phyloP scores from a whole-genome alignment of 768 basidiomycete species.

The Macrolepiota dolichaula region DNA sequence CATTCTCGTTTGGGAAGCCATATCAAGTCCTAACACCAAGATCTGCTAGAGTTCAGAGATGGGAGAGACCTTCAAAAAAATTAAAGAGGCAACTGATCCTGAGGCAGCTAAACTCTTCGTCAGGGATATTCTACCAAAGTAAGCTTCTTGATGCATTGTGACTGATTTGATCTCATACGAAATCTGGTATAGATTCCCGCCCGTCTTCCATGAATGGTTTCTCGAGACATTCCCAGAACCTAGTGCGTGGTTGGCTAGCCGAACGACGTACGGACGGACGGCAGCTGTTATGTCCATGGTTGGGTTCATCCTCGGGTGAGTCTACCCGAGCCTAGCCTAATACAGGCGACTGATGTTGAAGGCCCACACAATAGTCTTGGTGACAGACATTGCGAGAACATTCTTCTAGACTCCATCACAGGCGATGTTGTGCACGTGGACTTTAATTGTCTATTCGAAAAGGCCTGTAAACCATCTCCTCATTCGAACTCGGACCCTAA shows the following conservation, averaged over 20 bases:
- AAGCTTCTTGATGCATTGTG: slow-evolving; percentile 19
- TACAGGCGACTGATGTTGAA: neutral
- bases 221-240: slow-evolving; percentile 96
- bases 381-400: slow-evolving; percentile 96
- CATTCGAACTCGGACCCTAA: neutral
- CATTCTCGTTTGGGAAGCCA: no score
- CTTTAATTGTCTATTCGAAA: slow-evolving; percentile 97
- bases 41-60: slow-evolving; percentile 31
- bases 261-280: slow-evolving; percentile 84
- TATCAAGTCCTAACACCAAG: neutral
- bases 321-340: neutral
- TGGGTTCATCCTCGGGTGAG: slow-evolving; percentile 89
- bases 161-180: neutral
- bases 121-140: slow-evolving; percentile 56
- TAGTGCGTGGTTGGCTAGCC: slow-evolving; percentile 86
- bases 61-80: slow-evolving; percentile 39
- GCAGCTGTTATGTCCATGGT: slow-evolving; percentile 99
- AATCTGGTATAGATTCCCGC: slow-evolving; percentile 53
- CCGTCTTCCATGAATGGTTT: slow-evolving; percentile 98
- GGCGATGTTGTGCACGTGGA: slow-evolving; percentile 96
- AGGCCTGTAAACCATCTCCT: slow-evolving; percentile 41
- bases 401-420: slow-evolving; percentile 81
- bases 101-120: slow-evolving; percentile 51
- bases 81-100: slow-evolving; percentile 48
- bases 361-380: slow-evolving; percentile 64